Evolutionary conservation across 2,329 filamentous ascomycete genomes (phyloP).

Genomic region (Trichophyton verrucosum): DNA sequence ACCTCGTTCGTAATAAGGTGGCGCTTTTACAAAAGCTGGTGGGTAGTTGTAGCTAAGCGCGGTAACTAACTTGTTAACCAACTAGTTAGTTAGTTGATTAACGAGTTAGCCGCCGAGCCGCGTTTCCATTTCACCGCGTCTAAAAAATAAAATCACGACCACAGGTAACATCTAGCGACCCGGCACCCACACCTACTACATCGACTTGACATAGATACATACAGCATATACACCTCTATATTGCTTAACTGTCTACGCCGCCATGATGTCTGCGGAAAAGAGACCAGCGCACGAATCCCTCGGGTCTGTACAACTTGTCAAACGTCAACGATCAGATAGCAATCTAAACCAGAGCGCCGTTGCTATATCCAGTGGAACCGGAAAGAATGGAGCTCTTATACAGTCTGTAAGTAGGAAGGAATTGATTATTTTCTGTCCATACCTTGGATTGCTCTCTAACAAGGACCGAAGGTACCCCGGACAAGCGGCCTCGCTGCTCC

Average conservation of each 20-base stretch:
- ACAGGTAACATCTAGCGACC: neutral
- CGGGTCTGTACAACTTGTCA: conserved; percentile 64
- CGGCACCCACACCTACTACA: neutral
- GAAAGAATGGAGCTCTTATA: conserved; percentile 50
- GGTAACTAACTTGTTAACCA: neutral
- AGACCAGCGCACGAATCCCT: conserved; percentile 78
- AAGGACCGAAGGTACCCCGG: conserved; percentile 49
- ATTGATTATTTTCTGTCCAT: neutral
- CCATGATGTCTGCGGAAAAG: conserved; percentile 76
- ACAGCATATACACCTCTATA: neutral
- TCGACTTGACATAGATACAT: neutral
- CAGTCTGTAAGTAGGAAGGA: conserved; percentile 47
- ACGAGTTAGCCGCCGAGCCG: neutral
- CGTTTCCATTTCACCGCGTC: conserved; percentile 1
- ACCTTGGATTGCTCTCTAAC: neutral
- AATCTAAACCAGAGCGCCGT: conserved; percentile 43
- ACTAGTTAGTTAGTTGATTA: too few species aligned
- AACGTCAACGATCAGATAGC: conserved; percentile 66
- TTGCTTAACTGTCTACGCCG: neutral
- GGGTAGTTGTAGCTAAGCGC: neutral
- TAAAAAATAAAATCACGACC: neutral
- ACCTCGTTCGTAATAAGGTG: neutral
- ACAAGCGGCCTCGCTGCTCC: conserved; percentile 78
- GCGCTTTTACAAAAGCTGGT: neutral
- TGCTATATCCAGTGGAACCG: conserved; percentile 44